phyloP scores from a whole-genome alignment of 805 yeast species.

The Candida chilensis region DNA sequence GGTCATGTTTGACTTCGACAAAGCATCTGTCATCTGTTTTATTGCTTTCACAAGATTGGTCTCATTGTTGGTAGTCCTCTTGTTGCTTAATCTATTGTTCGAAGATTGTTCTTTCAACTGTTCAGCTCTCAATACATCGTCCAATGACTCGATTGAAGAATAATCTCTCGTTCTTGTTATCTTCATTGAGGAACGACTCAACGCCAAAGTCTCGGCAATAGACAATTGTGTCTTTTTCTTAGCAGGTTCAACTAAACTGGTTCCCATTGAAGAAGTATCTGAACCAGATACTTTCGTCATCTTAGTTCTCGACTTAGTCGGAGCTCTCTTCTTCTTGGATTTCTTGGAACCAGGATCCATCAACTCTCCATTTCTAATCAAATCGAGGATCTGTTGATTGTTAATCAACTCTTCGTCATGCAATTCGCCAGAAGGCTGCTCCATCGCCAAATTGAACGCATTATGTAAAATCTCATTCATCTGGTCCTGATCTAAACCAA shows the following conservation, averaged over 20 bases:
- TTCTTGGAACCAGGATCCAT: too few species aligned
- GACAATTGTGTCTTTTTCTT: slow-evolving; percentile 27
- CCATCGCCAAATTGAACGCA: slow-evolving; percentile 71
- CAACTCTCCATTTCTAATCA: too few species aligned
- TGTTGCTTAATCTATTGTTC: too few species aligned
- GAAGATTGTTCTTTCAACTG: slow-evolving; percentile 1
- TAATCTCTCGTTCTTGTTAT: slow-evolving; percentile 16
- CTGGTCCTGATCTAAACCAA: slow-evolving; percentile 43
- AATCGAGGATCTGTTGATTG: too few species aligned
- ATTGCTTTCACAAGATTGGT: slow-evolving; percentile 23
- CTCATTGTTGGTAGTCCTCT: slow-evolving; percentile 7
- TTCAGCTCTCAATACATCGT: slow-evolving; percentile 11
- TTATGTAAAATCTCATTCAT: slow-evolving; percentile 69
- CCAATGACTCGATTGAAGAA: slow-evolving; percentile 15
- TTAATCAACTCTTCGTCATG: too few species aligned
- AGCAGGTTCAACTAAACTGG: too few species aligned
- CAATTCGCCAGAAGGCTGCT: slow-evolving; percentile 42
- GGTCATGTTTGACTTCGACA: slow-evolving; percentile 8
- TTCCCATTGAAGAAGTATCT: too few species aligned
- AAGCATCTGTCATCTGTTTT: slow-evolving; percentile 24
- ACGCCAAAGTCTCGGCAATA: slow-evolving; percentile 52
- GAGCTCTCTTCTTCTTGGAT: too few species aligned
- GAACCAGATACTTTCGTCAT: too few species aligned
- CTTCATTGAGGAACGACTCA: slow-evolving; percentile 37
- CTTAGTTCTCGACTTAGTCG: too few species aligned